These are phyloP conservation scores for Trametes elegans DNA, from an alignment of 768 basidiomycete species.

Conservation along the genomic window DNA sequence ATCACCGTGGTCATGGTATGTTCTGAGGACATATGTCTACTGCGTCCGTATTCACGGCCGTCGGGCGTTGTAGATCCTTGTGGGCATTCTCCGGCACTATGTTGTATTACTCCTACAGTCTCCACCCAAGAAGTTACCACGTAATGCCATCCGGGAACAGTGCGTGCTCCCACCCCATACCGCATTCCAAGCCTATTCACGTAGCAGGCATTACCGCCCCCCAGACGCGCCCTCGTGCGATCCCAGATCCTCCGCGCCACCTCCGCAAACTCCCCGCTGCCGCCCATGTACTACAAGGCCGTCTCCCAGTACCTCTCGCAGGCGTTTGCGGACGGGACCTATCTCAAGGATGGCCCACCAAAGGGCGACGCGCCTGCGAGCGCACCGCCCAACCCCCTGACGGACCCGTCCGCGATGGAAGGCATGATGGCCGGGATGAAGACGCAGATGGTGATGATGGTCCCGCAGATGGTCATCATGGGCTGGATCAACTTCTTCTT, in stretches of 20 bases:
- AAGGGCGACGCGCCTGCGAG: slow-evolving; percentile 52
- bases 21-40: slow-evolving; percentile 12
- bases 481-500: slow-evolving; percentile 99
- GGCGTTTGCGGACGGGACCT: slow-evolving; percentile 72
- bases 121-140: slow-evolving; percentile 75
- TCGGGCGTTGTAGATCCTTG: slow-evolving; percentile 63
- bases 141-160: slow-evolving; percentile 89
- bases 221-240: slow-evolving; percentile 73
- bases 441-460: slow-evolving; percentile 99
- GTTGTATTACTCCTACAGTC: slow-evolving; percentile 84
- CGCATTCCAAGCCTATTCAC: slow-evolving; percentile 2
- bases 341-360: slow-evolving; percentile 83
- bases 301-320: slow-evolving; percentile 73
- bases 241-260: slow-evolving; percentile 84
- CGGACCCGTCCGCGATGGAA: slow-evolving; percentile 91
- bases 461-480: slow-evolving; percentile 98
- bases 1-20: slow-evolving; percentile 96
- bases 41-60: not conserved
- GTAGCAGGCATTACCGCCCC: not conserved
- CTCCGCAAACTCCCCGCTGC: slow-evolving; percentile 77
- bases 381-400: slow-evolving; percentile 75
- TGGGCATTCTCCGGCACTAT: slow-evolving; percentile 91
- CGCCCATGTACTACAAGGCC: slow-evolving; percentile 65
- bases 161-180: slow-evolving; percentile 39
- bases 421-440: slow-evolving; percentile 99